A percentile compares a stretch with the other conserved stretches of the same genome.
Conservation (phyloP, 1,284 basidiomycete genomes). For the Tylopilus orsonianus region DNA sequence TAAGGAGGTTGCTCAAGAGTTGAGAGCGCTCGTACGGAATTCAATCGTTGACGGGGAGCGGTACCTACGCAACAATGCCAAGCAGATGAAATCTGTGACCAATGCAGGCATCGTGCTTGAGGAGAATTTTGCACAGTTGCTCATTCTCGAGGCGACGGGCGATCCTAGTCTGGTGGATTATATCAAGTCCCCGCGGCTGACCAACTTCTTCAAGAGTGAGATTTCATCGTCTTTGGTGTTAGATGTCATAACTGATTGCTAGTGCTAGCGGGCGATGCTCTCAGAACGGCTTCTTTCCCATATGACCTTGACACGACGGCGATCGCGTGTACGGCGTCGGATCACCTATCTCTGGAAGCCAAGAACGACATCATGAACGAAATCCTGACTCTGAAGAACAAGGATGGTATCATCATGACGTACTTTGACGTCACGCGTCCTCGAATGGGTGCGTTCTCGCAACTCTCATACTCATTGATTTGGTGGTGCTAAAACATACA, state of each 20-base stretch:
- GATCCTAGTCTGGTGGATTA: constrained; percentile 23
- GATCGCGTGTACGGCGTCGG: constrained; percentile 21
- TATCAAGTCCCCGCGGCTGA: constrained; percentile 20
- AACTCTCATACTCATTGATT: no score
- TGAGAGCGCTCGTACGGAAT: constrained; percentile 23
- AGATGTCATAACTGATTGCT: background rate
- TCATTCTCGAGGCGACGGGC: constrained; percentile 22
- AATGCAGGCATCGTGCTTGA: constrained; percentile 18
- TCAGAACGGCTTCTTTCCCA: constrained; percentile 15
- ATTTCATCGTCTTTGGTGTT: background rate
- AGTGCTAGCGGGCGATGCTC: constrained; percentile 5
- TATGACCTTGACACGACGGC: constrained; percentile 25
- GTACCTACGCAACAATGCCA: constrained; percentile 19
- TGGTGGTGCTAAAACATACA: no score
- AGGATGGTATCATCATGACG: constrained; percentile 21
- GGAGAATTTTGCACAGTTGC: constrained; percentile 25
- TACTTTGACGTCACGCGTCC: constrained; percentile 23
- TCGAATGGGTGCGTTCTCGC: constrained; percentile 17
- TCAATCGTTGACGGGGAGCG: constrained; percentile 15
- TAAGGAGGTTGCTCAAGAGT: constrained; percentile 15
- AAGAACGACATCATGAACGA: constrained; percentile 28
- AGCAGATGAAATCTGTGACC: constrained; percentile 21
- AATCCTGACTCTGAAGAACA: constrained; percentile 19
- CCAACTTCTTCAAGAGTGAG: constrained; percentile 24
- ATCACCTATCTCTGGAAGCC: constrained; percentile 13